Conservation (phyloP, 2,329 filamentous ascomycete species). For the Colletotrichum endophyticum region DNA sequence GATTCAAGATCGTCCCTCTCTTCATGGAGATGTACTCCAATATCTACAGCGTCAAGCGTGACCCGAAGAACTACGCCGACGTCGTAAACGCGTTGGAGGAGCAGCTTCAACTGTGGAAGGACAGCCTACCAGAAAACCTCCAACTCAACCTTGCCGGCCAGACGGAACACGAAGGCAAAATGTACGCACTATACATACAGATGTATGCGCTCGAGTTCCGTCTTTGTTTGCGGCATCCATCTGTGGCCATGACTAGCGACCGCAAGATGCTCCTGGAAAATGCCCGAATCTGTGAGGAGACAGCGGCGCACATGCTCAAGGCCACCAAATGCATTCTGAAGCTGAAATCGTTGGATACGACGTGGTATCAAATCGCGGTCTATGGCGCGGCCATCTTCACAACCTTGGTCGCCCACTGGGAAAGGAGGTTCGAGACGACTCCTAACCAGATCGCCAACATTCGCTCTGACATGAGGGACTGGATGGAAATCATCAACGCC, state of each 20-base stretch:
- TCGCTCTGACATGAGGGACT: conserved; percentile 70
- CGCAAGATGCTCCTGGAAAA: conserved; percentile 63
- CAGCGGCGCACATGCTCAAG: conserved; percentile 67
- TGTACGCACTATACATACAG: conserved; percentile 60
- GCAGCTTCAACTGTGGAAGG: conserved; percentile 66
- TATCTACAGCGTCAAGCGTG: conserved; percentile 73
- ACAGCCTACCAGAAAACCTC: conserved; percentile 67
- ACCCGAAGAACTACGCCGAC: conserved; percentile 66
- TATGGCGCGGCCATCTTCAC: conserved; percentile 78
- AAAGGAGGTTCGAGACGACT: conserved; percentile 66
- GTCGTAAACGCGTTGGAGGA: conserved; percentile 70
- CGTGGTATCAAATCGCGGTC: conserved; percentile 76
- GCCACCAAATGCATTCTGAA: conserved; percentile 64
- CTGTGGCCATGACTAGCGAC: conserved; percentile 61
- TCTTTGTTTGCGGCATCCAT: conserved; percentile 66
- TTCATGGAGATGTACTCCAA: conserved; percentile 77
- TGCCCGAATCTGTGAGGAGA: conserved; percentile 69
- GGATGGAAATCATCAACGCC: conserved; percentile 72
- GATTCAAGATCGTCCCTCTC: conserved; percentile 68
- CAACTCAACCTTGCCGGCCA: conserved; percentile 41
- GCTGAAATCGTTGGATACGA: conserved; percentile 75
- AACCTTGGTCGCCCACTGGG: conserved; percentile 71
- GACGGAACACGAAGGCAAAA: conserved; percentile 42
- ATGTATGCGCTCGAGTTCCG: conserved; percentile 62
- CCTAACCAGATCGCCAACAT: conserved; percentile 64